phyloP scores from a whole-genome alignment of 78 protist species.

The Speleostelium caveatum region DNA sequence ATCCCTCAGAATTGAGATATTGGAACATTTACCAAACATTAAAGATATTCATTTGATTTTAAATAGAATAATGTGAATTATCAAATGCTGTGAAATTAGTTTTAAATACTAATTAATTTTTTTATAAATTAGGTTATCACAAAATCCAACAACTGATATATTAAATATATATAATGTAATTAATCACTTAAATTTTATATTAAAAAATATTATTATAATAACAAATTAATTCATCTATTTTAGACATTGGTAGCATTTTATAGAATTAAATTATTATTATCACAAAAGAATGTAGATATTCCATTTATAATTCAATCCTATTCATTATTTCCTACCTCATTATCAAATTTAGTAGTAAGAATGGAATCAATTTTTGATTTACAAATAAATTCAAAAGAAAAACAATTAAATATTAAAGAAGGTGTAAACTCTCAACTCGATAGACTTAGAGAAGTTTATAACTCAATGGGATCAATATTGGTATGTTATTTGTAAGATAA shows the following conservation, averaged over 20 bases:
- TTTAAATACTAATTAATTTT: neutral
- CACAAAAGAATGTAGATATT: too few species aligned
- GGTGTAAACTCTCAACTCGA: conserved; percentile 58
- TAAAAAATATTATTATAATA: too few species aligned
- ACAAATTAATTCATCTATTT: too few species aligned
- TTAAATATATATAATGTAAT: conserved; percentile 15
- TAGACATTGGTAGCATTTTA: too few species aligned
- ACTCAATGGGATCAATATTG: conserved; percentile 26
- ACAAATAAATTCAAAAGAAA: neutral
- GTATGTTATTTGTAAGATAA: too few species aligned
- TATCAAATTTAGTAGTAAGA: neutral
- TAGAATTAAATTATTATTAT: too few species aligned
- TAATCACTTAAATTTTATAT: too few species aligned
- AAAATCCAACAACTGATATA: conserved; percentile 32
- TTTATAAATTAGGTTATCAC: neutral
- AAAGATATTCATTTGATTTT: conserved; percentile 50
- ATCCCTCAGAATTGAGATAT: neutral
- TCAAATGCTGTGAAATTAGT: neutral
- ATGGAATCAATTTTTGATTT: neutral
- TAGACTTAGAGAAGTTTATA: conserved; percentile 24
- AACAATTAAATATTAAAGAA: conserved; percentile 10
- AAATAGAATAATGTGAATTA: conserved; percentile 26
- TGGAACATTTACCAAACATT: neutral
- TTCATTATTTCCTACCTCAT: neutral
- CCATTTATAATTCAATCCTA: too few species aligned